Evolutionary conservation across 257 asterid species (phyloP).

Genomic region (Solanum habrochaites): DNA sequence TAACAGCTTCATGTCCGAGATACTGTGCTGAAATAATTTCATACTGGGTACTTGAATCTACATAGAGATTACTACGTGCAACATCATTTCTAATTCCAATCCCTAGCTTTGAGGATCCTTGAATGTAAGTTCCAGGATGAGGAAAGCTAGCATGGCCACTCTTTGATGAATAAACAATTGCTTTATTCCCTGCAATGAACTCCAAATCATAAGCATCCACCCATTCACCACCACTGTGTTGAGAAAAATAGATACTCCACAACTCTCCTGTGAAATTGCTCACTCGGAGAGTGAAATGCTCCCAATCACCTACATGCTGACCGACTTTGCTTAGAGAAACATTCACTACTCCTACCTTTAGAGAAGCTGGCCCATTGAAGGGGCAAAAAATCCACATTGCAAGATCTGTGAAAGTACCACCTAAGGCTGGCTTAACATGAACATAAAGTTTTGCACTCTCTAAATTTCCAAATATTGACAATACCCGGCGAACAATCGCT

Average conservation of each 20-base stretch:
- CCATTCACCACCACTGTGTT: constrained; percentile 94
- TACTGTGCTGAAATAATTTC: constrained; percentile 84
- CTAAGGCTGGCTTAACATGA: constrained; percentile 81
- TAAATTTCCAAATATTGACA: constrained; percentile 51
- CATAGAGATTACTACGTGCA: constrained; percentile 24
- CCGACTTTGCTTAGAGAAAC: constrained; percentile 59
- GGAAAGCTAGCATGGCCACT: constrained; percentile 87
- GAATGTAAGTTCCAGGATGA: constrained; percentile 70
- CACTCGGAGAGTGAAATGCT: constrained; percentile 85
- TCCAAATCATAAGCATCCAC: constrained; percentile 62
- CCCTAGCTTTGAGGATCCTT: constrained; percentile 76
- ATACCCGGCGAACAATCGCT: constrained; percentile 27
- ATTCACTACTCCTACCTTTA: constrained; percentile 56
- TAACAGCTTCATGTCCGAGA: constrained; percentile 49
- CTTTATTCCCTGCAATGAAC: constrained; percentile 67
- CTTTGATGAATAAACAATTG: constrained; percentile 64
- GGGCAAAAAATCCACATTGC: constrained; percentile 92
- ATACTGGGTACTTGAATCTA: constrained; percentile 65
- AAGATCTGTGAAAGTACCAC: constrained; percentile 82
- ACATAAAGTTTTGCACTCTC: constrained; percentile 68
- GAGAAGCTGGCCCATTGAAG: constrained; percentile 79
- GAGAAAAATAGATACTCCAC: constrained; percentile 73
- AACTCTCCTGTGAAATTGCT: constrained; percentile 86
- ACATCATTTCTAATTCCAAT: constrained; percentile 84
- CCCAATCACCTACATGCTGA: constrained; percentile 94